phyloP scores from a whole-genome alignment of 2,329 filamentous ascomycete species.

The Pseudogymnoascus sp. region DNA sequence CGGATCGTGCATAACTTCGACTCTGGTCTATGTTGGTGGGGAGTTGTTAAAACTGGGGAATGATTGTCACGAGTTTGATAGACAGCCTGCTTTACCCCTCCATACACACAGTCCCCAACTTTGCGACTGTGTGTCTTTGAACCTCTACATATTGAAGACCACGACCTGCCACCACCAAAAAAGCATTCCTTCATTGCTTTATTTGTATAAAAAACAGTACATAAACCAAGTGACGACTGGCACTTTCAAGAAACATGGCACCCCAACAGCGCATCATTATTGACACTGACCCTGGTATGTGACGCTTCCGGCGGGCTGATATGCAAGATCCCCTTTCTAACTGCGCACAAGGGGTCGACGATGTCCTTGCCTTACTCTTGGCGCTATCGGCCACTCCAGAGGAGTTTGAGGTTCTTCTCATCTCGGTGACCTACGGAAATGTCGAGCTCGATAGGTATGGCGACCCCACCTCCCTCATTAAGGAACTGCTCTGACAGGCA shows the following conservation, averaged over 20 bases:
- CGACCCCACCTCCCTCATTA: not conserved
- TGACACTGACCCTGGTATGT: slow-evolving; percentile 80
- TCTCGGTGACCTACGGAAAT: slow-evolving; percentile 92
- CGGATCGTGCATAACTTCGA: not conserved
- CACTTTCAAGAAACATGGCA: slow-evolving; percentile 41
- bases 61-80: slow-evolving; percentile 1
- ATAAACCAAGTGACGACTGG: not conserved
- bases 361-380: slow-evolving; percentile 80
- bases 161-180: not conserved
- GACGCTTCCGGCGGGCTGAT: not conserved
- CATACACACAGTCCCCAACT: not conserved
- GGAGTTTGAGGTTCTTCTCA: slow-evolving; percentile 76
- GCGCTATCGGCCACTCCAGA: slow-evolving; percentile 75
- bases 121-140: not conserved
- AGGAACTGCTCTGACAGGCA: slow-evolving; percentile 7
- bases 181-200: not conserved
- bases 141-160: not conserved
- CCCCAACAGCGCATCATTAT: slow-evolving; percentile 78
- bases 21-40: not conserved
- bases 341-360: slow-evolving; percentile 65
- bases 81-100: not conserved
- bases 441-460: slow-evolving; percentile 72
- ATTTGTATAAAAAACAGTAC: not conserved
- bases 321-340: slow-evolving; percentile 13
- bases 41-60: not conserved